Evolutionary conservation across 2,329 filamentous ascomycete species (phyloP), one percentile per base, ranked within the genome.

Genomic region (Cercospora canescens): DNA sequence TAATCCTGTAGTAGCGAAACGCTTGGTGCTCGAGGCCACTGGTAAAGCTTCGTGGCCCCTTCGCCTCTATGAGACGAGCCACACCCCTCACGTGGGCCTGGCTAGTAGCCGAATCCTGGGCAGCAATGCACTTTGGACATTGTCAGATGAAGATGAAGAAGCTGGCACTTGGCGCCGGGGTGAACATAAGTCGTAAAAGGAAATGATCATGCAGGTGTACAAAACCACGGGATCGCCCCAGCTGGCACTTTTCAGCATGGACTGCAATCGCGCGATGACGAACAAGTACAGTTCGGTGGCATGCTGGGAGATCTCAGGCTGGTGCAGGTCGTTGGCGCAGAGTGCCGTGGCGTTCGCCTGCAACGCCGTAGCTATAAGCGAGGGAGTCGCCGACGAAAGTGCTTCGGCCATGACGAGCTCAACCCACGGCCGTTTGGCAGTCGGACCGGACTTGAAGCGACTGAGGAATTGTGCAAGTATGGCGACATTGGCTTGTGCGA

Each of bases 191-290:
- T 66, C 64, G 24, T 37, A 66, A 16, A 66, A 60, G 12, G 55
- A 60, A 26, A 66, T 9, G 30, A 66, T 62, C 64, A 66, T 66
- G 34, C 60, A 60, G 2, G 64, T 66, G n/a, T 60, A 57, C 60
- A 63, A 26, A n/a, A 63, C 34, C 4, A 48, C n/a, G 14, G 64
- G 12, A 2, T 63, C 60, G 18, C 35, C 34, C 64, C 64, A 66
- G 6, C 21, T 55, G 16, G 55, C 24, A 14, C 64, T 39, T 7
- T 24, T 60, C 60, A 66, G 45, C 3, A 39, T 12, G 16, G 60
- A 14, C 6, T 60, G 60, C 55, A 66, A 28, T 30, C 24, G 54
- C 26, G 2, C 34, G 26, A 66, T 60, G 18, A 60, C 48, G n/a
- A 55, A 54, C 55, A 66, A 52, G 37, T 66, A 63, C 24, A 66